Evolutionary conservation across 768 basidiomycete species (phyloP).

Genomic region (Xerocomus potaroensis): DNA sequence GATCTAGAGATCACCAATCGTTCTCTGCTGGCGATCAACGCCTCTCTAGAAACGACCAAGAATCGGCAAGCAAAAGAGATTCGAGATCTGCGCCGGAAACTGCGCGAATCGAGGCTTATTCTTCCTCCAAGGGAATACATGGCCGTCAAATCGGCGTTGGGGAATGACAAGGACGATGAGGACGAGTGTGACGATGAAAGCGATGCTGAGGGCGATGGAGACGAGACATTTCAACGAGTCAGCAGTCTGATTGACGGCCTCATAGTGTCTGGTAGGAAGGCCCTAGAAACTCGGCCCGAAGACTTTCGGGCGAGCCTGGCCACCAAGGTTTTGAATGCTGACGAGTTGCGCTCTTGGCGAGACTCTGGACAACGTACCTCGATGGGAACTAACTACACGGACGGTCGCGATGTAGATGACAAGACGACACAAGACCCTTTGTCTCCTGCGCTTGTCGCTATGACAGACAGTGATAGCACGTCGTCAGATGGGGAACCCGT

Average conservation of each 20-base stretch:
- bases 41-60: constrained; percentile 75
- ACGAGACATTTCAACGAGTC: constrained; percentile 60
- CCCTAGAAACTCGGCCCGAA: constrained; percentile 53
- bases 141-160: constrained; percentile 47
- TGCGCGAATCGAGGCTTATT: constrained; percentile 77
- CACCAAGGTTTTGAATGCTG: constrained; percentile 68
- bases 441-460: constrained; percentile 18
- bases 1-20: constrained; percentile 89
- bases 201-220: constrained; percentile 33
- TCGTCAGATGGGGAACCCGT: constrained; percentile 21
- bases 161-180: constrained; percentile 37
- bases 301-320: constrained; percentile 49
- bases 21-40: constrained; percentile 81
- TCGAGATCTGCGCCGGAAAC: constrained; percentile 72
- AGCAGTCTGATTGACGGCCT: constrained; percentile 60
- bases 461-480: constrained; percentile 14
- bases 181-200: constrained; percentile 37
- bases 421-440: constrained; percentile 23
- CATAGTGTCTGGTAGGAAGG: constrained; percentile 52
- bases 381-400: constrained; percentile 7
- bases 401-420: constrained; percentile 27
- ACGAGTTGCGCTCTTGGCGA: constrained; percentile 65
- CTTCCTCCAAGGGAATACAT: constrained; percentile 64
- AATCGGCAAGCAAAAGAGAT: constrained; percentile 82
- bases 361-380: constrained; percentile 28